Evolutionary conservation across 139 green algal species (phyloP).

Genomic region (Chlorella sp.): DNA sequence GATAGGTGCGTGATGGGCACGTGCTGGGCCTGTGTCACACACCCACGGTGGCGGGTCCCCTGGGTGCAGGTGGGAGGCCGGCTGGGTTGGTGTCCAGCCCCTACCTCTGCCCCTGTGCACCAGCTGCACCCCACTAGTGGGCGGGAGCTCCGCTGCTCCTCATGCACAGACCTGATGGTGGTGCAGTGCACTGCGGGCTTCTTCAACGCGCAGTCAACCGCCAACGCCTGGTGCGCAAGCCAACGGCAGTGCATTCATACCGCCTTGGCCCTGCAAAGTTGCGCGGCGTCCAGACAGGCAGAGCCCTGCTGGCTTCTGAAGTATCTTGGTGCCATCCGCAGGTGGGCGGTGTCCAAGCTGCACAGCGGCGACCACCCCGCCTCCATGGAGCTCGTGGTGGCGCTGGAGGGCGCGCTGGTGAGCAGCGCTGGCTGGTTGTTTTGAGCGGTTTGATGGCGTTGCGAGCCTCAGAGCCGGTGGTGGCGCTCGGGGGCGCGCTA

Average conservation of each 20-base stretch:
- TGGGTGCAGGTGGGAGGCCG: too few relatives aligned
- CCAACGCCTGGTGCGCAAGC: conserved; percentile 16
- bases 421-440: too few relatives aligned
- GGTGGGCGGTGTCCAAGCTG: conserved; percentile 25
- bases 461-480: too few relatives aligned
- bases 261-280: background rate
- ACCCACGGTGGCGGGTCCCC: too few relatives aligned
- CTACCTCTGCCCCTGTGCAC: too few relatives aligned
- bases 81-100: too few relatives aligned
- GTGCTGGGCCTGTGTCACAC: too few relatives aligned
- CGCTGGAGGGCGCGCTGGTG: conserved; percentile 22
- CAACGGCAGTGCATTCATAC: too few relatives aligned
- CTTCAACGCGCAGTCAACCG: conserved; percentile 21
- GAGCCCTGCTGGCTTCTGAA: background rate
- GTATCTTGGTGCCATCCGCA: background rate
- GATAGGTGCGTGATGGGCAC: too few relatives aligned
- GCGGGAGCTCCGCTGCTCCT: background rate
- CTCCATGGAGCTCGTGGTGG: background rate
- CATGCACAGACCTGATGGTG: conserved; percentile 14
- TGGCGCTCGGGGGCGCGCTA: too few relatives aligned
- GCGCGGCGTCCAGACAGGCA: background rate
- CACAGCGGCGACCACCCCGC: background rate
- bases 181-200: conserved; percentile 15
- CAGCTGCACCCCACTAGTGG: too few relatives aligned
- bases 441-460: too few relatives aligned